These are phyloP conservation scores for Lojkania enalia DNA, from an alignment of 2,329 filamentous ascomycete species.

Conservation along the genomic window DNA sequence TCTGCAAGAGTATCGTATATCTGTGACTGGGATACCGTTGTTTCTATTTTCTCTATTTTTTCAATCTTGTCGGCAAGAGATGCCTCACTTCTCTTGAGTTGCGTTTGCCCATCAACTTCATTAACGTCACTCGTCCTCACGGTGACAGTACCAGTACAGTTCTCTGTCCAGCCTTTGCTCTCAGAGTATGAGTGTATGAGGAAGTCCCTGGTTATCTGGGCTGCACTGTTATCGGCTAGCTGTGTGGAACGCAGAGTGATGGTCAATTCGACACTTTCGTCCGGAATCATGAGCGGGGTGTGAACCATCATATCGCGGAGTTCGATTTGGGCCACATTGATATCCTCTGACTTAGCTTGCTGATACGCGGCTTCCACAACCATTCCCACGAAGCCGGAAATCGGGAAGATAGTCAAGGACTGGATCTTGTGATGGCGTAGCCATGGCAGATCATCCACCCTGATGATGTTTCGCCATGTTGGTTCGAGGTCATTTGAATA, in stretches of 20 bases:
- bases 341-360: constrained; percentile 10
- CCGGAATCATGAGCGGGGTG: constrained; percentile 29
- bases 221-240: neutral
- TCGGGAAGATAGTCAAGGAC: constrained; percentile 15
- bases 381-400: constrained; percentile 10
- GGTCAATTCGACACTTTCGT: constrained; percentile 36
- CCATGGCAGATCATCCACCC: constrained; percentile 33
- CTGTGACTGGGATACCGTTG: constrained; percentile 28
- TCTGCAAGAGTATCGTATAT: constrained; percentile 55
- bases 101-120: constrained; percentile 46
- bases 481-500: constrained; percentile 18
- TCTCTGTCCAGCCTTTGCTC: constrained; percentile 59
- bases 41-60: constrained; percentile 22
- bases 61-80: constrained; percentile 9
- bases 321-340: constrained; percentile 20
- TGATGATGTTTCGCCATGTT: constrained; percentile 18
- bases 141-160: constrained; percentile 52
- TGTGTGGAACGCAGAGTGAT: constrained; percentile 26
- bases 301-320: constrained; percentile 22
- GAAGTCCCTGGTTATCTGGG: constrained; percentile 42
- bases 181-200: constrained; percentile 58
- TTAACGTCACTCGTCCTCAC: constrained; percentile 45
- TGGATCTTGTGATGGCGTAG: constrained; percentile 29
- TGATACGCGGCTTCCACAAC: constrained; percentile 8
- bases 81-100: constrained; percentile 11